Percentiles rank a stretch among this genome's conserved stretches.
phyloP scores from a whole-genome alignment of 495 filamentous ascomycete species.

The Hyphodiscus hymeniophilus region DNA sequence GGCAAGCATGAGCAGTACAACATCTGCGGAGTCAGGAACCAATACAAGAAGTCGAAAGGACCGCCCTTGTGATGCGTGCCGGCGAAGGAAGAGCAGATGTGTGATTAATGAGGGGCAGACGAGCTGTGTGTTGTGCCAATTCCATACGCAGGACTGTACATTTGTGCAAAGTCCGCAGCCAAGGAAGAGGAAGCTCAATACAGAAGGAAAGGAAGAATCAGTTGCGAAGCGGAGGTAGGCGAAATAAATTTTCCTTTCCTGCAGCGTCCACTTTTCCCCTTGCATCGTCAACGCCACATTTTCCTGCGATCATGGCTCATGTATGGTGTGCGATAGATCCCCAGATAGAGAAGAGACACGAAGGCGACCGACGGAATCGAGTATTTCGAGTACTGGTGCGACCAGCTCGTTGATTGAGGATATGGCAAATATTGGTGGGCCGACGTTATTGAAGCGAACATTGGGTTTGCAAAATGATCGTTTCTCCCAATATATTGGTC shows the following conservation, averaged over 20 bases:
- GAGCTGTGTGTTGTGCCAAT: constrained; percentile 54
- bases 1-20: constrained; percentile 38
- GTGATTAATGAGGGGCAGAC: constrained; percentile 70
- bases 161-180: constrained; percentile 57
- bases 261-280: constrained; percentile 22
- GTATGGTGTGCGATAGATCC: constrained; percentile 29
- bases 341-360: constrained; percentile 47
- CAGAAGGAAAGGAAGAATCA: constrained; percentile 48
- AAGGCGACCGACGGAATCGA: constrained; percentile 41
- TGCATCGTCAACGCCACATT: constrained; percentile 2
- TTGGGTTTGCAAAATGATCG: constrained; percentile 54
- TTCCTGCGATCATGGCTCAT: background rate
- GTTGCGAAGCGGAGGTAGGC: constrained; percentile 49
- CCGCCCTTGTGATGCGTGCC: constrained; percentile 54
- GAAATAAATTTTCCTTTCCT: constrained; percentile 21
- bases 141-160: constrained; percentile 54
- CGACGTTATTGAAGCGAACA: constrained; percentile 53
- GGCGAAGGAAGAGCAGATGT: constrained; percentile 79
- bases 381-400: constrained; percentile 41
- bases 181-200: constrained; percentile 66
- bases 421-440: constrained; percentile 53
- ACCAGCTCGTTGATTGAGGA: constrained; percentile 49
- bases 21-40: constrained; percentile 38
- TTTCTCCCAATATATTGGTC: constrained; percentile 57
- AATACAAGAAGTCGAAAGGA: constrained; percentile 34